Percentiles rank a stretch among this genome's conserved stretches.
phyloP scores from a whole-genome alignment of 495 filamentous ascomycete species.

The Talaromyces stipitatus region DNA sequence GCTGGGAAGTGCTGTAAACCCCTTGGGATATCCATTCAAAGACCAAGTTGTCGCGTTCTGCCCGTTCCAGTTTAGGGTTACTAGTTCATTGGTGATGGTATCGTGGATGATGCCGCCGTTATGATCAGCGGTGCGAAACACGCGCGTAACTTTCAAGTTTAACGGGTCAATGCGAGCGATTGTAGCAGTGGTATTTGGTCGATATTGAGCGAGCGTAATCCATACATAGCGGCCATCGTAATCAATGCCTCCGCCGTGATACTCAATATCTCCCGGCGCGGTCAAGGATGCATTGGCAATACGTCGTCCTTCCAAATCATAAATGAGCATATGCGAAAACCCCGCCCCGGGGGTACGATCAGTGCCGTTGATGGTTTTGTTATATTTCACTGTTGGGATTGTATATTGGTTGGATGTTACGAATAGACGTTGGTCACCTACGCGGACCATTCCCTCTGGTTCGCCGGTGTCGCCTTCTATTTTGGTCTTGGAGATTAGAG shows the following conservation, averaged over 20 bases:
- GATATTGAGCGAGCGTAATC: constrained; percentile 24
- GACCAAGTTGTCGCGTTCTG: constrained; percentile 23
- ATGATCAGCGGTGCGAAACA: constrained; percentile 24
- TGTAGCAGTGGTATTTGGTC: constrained; percentile 28
- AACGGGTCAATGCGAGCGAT: constrained; percentile 22
- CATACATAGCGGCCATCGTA: constrained; percentile 34
- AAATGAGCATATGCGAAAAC: constrained; percentile 26
- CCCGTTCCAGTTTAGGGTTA: constrained; percentile 28
- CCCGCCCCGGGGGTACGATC: constrained; percentile 23
- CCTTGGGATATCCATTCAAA: constrained; percentile 11
- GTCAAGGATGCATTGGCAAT: constrained; percentile 29
- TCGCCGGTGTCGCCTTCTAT: constrained; percentile 31
- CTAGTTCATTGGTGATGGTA: constrained; percentile 15
- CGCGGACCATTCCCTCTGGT: constrained; percentile 26
- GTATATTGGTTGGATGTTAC: constrained; percentile 23
- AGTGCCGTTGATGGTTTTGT: constrained; percentile 20
- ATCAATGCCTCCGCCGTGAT: constrained; percentile 29
- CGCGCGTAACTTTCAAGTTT: constrained; percentile 15
- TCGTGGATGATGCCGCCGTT: constrained; percentile 27
- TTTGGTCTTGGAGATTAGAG: constrained; percentile 19
- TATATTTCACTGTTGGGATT: constrained; percentile 16
- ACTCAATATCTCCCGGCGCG: constrained; percentile 16
- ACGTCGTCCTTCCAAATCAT: constrained; percentile 18
- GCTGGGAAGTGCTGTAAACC: constrained; percentile 9
- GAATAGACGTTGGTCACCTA: constrained; percentile 23